Conservation (phyloP, 306 rosid genomes). For the Quercus engelmannii region DNA sequence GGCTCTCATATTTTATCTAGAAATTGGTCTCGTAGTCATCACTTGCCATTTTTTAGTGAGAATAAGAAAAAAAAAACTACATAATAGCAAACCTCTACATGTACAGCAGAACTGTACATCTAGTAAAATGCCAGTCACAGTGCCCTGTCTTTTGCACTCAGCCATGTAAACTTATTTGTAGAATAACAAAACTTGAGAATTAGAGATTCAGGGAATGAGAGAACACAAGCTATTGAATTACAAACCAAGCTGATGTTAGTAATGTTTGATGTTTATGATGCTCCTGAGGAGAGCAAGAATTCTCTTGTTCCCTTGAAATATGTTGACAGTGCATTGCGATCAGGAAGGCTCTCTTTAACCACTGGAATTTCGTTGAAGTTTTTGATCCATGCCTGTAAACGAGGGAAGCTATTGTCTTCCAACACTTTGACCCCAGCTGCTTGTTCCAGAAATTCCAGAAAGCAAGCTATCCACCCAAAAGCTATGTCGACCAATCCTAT, state of each 20-base stretch:
- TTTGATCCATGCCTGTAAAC: slow-evolving; percentile 17
- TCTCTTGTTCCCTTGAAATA: neutral
- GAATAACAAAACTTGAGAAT: neutral
- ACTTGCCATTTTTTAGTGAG: no score
- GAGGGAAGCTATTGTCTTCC: slow-evolving; percentile 15
- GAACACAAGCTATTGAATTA: neutral
- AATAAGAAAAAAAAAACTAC: no score
- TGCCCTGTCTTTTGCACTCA: neutral
- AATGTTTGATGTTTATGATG: neutral
- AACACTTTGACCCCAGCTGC: slow-evolving; percentile 6
- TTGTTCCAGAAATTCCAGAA: slow-evolving; percentile 11
- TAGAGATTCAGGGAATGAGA: neutral
- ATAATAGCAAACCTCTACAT: neutral
- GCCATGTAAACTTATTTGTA: neutral
- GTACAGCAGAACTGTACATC: neutral
- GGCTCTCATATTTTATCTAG: no score
- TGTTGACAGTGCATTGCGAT: neutral
- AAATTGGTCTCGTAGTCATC: no score
- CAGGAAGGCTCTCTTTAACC: slow-evolving; percentile 28
- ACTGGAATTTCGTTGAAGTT: slow-evolving; percentile 26
- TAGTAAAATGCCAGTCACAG: neutral
- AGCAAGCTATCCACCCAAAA: slow-evolving; percentile 13
- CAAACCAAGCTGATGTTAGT: neutral
- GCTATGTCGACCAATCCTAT: slow-evolving; percentile 23
- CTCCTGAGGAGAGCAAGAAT: neutral